Evolutionary conservation across 2,329 filamentous ascomycete species (phyloP).

Genomic region (Didymella sp.): DNA sequence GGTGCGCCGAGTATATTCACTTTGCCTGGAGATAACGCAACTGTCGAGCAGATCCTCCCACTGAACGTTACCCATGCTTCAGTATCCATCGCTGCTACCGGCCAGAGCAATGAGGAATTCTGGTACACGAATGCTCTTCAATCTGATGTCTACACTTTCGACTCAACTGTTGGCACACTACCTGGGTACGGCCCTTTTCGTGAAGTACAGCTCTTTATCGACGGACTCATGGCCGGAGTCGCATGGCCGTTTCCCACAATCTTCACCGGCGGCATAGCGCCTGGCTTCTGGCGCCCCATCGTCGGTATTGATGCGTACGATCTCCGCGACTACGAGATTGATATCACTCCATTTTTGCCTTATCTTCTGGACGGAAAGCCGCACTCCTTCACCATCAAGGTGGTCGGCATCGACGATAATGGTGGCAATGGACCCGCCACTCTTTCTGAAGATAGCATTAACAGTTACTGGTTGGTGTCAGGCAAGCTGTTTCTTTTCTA

Average conservation of each 20-base stretch:
- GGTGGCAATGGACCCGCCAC: neutral
- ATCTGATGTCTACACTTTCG: neutral
- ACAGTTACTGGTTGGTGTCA: conserved; percentile 9
- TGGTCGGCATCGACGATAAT: neutral
- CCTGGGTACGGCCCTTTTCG: neutral
- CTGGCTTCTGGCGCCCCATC: neutral
- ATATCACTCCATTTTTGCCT: neutral
- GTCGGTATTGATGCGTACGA: neutral
- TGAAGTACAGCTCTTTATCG: neutral
- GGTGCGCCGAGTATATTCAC: neutral
- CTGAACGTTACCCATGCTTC: neutral
- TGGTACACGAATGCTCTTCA: neutral
- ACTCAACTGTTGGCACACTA: neutral
- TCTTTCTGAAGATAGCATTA: conserved; percentile 8
- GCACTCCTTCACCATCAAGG: neutral
- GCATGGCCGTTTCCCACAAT: neutral
- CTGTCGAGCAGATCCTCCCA: neutral
- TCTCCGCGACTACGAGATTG: neutral
- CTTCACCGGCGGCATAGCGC: neutral
- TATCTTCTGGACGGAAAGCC: neutral
- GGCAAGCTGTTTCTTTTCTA: conserved; percentile 9
- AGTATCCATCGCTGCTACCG: neutral
- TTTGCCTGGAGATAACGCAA: neutral
- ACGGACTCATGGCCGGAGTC: neutral
- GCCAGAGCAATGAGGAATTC: neutral